Evolutionary conservation across 768 basidiomycete genomes (phyloP).

Genomic region (Auriculariales sp.): DNA sequence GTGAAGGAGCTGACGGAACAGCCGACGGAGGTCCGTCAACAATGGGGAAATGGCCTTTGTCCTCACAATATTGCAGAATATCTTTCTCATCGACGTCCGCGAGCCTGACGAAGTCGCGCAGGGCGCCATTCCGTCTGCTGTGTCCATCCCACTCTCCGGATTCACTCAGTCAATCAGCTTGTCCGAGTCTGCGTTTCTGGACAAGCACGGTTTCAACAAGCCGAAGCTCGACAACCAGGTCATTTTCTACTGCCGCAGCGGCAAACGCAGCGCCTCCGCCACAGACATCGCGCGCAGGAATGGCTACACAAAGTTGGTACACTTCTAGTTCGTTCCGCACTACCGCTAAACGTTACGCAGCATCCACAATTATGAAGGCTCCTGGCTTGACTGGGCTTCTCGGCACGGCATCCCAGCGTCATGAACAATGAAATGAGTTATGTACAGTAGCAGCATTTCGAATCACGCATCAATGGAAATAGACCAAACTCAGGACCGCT

Average conservation of each 20-base stretch:
- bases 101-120: conserved; percentile 84
- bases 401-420: conserved; percentile 26
- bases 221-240: conserved; percentile 58
- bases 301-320: conserved; percentile 58
- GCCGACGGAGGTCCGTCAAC: conserved; percentile 43
- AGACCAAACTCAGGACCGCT: too few relatives aligned
- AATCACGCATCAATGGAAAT: too few relatives aligned
- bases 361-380: conserved; percentile 65
- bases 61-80: conserved; percentile 27
- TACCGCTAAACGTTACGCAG: conserved; percentile 10
- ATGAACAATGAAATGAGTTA: too few relatives aligned
- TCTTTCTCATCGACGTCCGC: conserved; percentile 78
- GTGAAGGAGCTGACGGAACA: conserved; percentile 66
- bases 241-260: conserved; percentile 84
- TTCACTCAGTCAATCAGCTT: conserved; percentile 54
- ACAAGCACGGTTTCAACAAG: conserved; percentile 60
- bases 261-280: conserved; percentile 68
- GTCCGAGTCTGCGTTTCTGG: conserved; percentile 36
- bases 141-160: conserved; percentile 77
- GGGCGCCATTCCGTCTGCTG: conserved; percentile 84
- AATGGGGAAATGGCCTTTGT: conserved; percentile 8
- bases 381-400: conserved; percentile 76
- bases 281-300: conserved; percentile 68
- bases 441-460: too few relatives aligned
- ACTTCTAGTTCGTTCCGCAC: conserved; percentile 1